Conservation (phyloP, 2,329 filamentous ascomycete genomes). For the Xylaria sp. region DNA sequence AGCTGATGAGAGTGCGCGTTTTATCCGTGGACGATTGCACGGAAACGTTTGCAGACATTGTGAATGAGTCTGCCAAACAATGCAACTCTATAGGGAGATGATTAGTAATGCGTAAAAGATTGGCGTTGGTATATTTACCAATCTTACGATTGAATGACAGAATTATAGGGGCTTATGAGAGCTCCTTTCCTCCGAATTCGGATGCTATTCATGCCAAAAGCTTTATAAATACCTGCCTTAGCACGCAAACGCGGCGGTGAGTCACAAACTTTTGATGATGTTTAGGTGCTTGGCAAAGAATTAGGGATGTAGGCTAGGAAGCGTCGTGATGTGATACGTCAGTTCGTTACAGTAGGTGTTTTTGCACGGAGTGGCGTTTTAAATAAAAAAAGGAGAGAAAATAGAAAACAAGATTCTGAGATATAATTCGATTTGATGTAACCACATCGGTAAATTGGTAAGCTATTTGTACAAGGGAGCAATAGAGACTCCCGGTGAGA, state of each 20-base stretch:
- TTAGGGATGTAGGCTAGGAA: background rate
- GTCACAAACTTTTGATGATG: background rate
- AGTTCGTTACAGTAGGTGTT: background rate
- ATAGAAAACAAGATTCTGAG: constrained; percentile 3
- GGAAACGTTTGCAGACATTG: background rate
- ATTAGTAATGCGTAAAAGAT: background rate
- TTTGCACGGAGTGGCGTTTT: background rate
- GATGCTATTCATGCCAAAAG: background rate
- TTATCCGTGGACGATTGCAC: background rate
- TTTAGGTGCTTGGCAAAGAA: constrained; percentile 1
- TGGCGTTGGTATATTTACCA: background rate
- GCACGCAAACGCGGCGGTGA: background rate
- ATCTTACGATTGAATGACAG: background rate
- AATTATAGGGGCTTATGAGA: background rate
- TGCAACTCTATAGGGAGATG: too few relatives aligned
- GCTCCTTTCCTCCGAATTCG: background rate
- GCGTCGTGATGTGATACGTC: too few relatives aligned
- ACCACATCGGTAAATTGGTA: constrained; percentile 10
- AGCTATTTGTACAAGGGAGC: constrained; percentile 29
- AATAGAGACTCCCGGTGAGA: background rate
- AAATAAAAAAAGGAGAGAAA: background rate
- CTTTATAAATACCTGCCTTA: too few relatives aligned
- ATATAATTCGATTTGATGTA: constrained; percentile 16
- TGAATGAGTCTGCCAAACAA: too few relatives aligned
- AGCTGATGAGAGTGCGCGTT: constrained; percentile 24